phyloP scores from a whole-genome alignment of 2,329 filamentous ascomycete genomes.

The Colletotrichum liaoningense region DNA sequence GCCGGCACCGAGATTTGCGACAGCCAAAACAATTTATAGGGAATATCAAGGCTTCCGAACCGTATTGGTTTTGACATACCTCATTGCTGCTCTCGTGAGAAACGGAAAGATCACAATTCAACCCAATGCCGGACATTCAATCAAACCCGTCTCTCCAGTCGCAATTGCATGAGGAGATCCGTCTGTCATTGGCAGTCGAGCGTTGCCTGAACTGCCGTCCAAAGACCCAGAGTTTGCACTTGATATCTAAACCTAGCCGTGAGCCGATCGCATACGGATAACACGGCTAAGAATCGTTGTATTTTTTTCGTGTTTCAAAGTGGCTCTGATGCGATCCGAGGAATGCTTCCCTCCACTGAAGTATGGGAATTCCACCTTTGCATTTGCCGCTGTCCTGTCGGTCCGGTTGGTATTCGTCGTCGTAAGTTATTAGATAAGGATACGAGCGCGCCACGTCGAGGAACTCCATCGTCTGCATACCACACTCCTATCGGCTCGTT shows the following conservation, averaged over 20 bases:
- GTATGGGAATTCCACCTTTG: neutral
- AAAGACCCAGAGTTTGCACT: neutral
- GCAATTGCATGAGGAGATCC: neutral
- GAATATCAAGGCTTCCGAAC: neutral
- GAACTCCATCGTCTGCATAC: neutral
- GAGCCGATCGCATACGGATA: neutral
- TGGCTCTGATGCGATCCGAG: neutral
- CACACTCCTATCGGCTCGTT: neutral
- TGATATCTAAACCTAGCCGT: neutral
- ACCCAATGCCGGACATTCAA: no score
- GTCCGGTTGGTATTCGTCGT: neutral
- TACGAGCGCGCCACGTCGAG: neutral
- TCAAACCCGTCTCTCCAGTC: neutral
- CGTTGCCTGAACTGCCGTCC: neutral
- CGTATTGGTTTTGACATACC: no score
- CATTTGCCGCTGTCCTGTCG: neutral
- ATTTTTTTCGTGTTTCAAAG: neutral
- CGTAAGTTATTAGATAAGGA: neutral
- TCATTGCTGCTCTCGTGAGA: neutral
- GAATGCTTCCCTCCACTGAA: conserved; percentile 1
- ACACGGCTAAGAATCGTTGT: neutral
- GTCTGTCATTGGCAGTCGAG: neutral
- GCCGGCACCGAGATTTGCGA: neutral
- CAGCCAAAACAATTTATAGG: neutral
- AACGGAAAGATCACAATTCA: neutral